Conservation (phyloP, 495 filamentous ascomycete genomes). For the Podospora pseudocomata region DNA sequence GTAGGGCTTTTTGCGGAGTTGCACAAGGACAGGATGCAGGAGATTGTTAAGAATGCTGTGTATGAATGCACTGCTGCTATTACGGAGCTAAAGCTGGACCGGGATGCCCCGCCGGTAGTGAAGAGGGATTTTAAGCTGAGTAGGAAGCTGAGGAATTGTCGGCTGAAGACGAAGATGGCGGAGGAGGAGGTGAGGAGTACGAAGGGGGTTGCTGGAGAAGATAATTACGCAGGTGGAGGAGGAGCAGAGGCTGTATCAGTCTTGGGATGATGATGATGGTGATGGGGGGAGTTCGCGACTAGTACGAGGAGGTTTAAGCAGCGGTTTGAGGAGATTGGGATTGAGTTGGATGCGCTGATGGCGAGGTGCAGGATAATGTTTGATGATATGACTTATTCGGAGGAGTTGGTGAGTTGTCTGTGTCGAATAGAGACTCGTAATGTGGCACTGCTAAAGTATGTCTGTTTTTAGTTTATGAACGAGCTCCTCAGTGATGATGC, state of each 20-base stretch:
- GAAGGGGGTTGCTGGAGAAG: conserved; percentile 4
- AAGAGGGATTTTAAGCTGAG: neutral
- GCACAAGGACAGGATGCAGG: conserved; percentile 13
- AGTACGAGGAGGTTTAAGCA: conserved; percentile 7
- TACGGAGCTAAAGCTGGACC: neutral
- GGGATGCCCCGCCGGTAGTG: neutral
- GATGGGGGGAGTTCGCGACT: neutral
- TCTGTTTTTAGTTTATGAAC: conserved; percentile 12
- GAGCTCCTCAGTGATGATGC: conserved; percentile 5
- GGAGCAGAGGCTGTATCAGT: neutral
- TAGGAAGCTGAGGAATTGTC: neutral
- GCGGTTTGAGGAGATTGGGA: conserved; percentile 14
- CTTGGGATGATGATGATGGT: neutral
- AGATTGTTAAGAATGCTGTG: neutral
- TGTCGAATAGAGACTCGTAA: no score
- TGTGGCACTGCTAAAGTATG: neutral
- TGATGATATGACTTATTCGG: conserved; percentile 9
- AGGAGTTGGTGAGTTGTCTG: conserved; percentile 14
- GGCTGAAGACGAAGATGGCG: neutral
- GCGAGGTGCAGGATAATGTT: conserved; percentile 4
- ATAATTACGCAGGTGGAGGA: conserved; percentile 7
- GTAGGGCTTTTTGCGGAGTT: conserved; percentile 20
- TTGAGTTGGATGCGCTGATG: conserved; percentile 15
- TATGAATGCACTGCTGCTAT: neutral
- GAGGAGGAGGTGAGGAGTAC: conserved; percentile 14